A percentile compares a stretch with the other conserved stretches of the same genome.
Evolutionary conservation across 352 stramenopile genomes (phyloP).

Genomic region (Phytopythium aichiense): DNA sequence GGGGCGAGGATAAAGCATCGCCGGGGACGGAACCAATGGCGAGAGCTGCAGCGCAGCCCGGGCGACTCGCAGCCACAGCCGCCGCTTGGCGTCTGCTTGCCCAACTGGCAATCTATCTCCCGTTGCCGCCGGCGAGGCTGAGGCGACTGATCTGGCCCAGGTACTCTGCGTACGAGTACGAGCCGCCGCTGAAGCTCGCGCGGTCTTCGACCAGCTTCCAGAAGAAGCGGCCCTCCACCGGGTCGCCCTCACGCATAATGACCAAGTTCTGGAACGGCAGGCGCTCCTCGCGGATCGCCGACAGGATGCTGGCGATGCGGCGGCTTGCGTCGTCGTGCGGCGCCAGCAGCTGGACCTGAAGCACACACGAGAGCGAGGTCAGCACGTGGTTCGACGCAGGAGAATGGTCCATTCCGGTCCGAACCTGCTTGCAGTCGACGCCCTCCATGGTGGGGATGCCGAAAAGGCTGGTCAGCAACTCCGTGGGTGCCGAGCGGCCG

Average conservation of each 20-base stretch:
- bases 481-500: conserved; percentile 82
- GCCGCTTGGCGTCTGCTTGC: too few relatives aligned
- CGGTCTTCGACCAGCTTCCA: conserved; percentile 98
- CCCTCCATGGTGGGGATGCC: conserved; percentile 92
- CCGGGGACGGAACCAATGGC: neutral
- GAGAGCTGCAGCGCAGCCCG: neutral
- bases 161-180: conserved; percentile 98
- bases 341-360: conserved; percentile 67
- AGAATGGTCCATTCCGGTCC: neutral
- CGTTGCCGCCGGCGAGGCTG: conserved; percentile 49
- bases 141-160: conserved; percentile 86
- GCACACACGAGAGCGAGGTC: neutral
- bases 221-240: conserved; percentile 93
- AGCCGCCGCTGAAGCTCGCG: conserved; percentile 95
- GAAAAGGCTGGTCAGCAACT: conserved; percentile 92
- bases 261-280: conserved; percentile 80
- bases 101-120: conserved; percentile 38
- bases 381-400: neutral
- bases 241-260: conserved; percentile 94
- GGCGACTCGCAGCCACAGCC: neutral
- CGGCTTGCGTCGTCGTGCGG: conserved; percentile 82
- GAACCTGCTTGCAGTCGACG: conserved; percentile 87
- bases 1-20: neutral
- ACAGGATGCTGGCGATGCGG: conserved; percentile 86
- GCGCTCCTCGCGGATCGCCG: conserved; percentile 86